phyloP scores from a whole-genome alignment of 139 green algal genomes.

The Chlamydomonas schloesseri region DNA sequence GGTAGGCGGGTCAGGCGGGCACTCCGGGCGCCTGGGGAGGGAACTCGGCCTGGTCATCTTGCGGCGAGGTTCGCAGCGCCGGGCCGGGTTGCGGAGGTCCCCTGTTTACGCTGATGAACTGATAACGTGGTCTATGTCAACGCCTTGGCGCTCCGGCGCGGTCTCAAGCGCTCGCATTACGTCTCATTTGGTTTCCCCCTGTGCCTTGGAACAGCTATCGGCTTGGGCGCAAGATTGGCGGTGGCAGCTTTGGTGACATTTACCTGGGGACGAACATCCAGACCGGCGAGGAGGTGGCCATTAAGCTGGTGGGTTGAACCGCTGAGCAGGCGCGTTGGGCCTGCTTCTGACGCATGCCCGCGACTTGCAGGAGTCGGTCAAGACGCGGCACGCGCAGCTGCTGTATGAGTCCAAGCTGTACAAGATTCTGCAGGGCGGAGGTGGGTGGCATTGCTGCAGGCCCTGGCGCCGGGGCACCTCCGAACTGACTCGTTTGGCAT shows the following conservation, averaged over 20 bases:
- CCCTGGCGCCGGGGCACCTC: background rate
- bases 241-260: constrained; percentile 57
- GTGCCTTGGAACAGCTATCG: constrained; percentile 45
- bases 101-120: too few species aligned
- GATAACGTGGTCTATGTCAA: too few species aligned
- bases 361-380: constrained; percentile 84
- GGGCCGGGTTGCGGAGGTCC: too few species aligned
- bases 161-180: too few species aligned
- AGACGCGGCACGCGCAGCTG: constrained; percentile 93
- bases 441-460: constrained; percentile 59
- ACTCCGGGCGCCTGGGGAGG: too few species aligned
- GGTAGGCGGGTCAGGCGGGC: constrained; percentile 79
- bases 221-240: constrained; percentile 63
- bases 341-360: background rate
- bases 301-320: constrained; percentile 93
- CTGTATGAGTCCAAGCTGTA: constrained; percentile 97
- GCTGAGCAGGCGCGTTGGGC: background rate
- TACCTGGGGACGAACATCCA: constrained; percentile 95
- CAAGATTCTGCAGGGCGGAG: constrained; percentile 94
- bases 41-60: too few species aligned
- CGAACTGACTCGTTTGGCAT: background rate
- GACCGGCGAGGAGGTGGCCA: constrained; percentile 98
- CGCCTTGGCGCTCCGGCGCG: too few species aligned
- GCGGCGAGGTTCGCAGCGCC: too few species aligned
- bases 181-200: too few species aligned